phyloP scores from a whole-genome alignment of 2,329 filamentous ascomycete genomes.

The Blastomyces gilchristii region DNA sequence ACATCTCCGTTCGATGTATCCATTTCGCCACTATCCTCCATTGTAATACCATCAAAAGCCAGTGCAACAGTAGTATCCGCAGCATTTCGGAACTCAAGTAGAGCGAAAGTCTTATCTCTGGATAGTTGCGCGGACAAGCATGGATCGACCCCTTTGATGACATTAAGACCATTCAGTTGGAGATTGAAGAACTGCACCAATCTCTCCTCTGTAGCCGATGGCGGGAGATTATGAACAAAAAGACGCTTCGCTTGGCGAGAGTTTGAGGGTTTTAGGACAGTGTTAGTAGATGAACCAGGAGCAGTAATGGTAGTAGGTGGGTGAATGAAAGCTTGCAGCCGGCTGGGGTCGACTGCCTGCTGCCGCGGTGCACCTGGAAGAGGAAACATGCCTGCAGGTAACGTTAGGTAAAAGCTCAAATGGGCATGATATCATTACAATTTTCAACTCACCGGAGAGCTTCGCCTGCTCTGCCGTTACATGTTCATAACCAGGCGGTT shows the following conservation, averaged over 20 bases:
- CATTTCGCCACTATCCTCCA: slow-evolving; percentile 61
- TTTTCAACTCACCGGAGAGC: slow-evolving; percentile 52
- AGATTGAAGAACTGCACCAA: slow-evolving; percentile 86
- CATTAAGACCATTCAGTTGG: slow-evolving; percentile 92
- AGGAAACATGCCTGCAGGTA: slow-evolving; percentile 72
- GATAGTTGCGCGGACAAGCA: slow-evolving; percentile 77
- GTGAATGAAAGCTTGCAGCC: slow-evolving; percentile 91
- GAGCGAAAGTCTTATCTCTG: slow-evolving; percentile 66
- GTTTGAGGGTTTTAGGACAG: slow-evolving; percentile 83
- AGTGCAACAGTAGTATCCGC: slow-evolving; percentile 84
- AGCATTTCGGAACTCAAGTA: slow-evolving; percentile 81
- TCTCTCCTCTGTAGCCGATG: slow-evolving; percentile 61
- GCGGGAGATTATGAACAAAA: slow-evolving; percentile 72
- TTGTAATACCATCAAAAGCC: slow-evolving; percentile 78
- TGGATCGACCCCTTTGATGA: slow-evolving; percentile 71
- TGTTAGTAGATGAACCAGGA: slow-evolving; percentile 52
- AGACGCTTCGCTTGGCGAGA: slow-evolving; percentile 90
- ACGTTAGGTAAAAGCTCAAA: neutral
- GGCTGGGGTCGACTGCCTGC: slow-evolving; percentile 88
- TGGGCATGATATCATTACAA: slow-evolving; percentile 5
- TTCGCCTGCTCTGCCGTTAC: slow-evolving; percentile 98
- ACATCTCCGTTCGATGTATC: slow-evolving; percentile 40
- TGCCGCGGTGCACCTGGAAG: slow-evolving; percentile 89
- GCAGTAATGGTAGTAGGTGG: slow-evolving; percentile 49
- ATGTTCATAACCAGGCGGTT: slow-evolving; percentile 94